Conservation (phyloP, 2,329 filamentous ascomycete species). For the Pseudonectria buxi region DNA sequence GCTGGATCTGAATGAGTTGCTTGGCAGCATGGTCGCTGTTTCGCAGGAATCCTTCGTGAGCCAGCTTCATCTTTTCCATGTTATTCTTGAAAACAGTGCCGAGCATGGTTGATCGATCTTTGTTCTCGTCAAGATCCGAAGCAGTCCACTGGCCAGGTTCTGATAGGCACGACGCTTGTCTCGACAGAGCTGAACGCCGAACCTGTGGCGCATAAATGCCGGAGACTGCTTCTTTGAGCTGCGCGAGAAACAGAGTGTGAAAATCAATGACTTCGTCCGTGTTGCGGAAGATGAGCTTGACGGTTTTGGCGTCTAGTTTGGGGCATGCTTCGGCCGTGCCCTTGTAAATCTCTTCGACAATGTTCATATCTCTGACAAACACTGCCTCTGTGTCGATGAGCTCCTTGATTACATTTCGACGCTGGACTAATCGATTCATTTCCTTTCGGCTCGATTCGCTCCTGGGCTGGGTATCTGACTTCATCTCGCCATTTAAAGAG, state of each 20-base stretch:
- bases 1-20: constrained; percentile 55
- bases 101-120: constrained; percentile 46
- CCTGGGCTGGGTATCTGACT: constrained; percentile 30
- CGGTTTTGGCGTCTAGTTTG: constrained; percentile 72
- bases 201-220: constrained; percentile 66
- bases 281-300: constrained; percentile 88
- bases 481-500: constrained; percentile 31
- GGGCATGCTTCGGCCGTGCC: constrained; percentile 79
- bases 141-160: constrained; percentile 33
- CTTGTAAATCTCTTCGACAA: constrained; percentile 96
- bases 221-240: constrained; percentile 74
- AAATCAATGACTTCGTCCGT: constrained; percentile 86
- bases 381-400: constrained; percentile 86
- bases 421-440: constrained; percentile 67
- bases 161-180: constrained; percentile 35
- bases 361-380: constrained; percentile 93
- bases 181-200: constrained; percentile 35
- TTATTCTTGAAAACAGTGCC: constrained; percentile 50
- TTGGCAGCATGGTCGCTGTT: constrained; percentile 58
- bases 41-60: constrained; percentile 56
- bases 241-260: constrained; percentile 69
- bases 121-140: constrained; percentile 41
- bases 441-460: constrained; percentile 45
- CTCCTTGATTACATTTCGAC: constrained; percentile 82
- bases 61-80: constrained; percentile 53